Base-by-base conservation (phyloP, 306 rosid genomes). In the Quercus parvula region DNA sequence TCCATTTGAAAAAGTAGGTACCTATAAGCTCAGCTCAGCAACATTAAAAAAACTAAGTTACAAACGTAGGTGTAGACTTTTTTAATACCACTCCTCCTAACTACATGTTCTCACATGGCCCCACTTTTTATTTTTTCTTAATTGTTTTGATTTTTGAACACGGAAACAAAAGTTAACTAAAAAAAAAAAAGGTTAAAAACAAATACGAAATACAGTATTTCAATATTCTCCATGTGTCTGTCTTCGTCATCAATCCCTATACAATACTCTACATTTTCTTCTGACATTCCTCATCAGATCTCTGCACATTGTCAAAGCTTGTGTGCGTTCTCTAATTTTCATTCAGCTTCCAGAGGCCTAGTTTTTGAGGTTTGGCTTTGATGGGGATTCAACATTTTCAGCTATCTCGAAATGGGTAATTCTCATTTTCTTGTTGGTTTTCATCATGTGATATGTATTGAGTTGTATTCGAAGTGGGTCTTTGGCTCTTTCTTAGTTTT, bases 201-300 rank as follows among this genome's bases (percentile, higher is more conserved):
- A 82, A 88, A 74, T 81, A 76, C 75, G 71, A 54, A 10, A 71
- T 44, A 79, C 78, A 74, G 74, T 79, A 28, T 56, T 63, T 77
- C 33, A 57, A 22, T 61, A 66, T 85, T 83, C 70, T 56, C 80
- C 52, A 68, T 68, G 54, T 73, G 71, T 81, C 81, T 74, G 78
- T 24, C 77, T 56, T 73, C 77, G 75, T 30, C 77, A 49, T 78
- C 75, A 15, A 78, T 24, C 75, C 22, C 79, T 82, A 79, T 46
- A 75, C 54, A 12, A 49, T 38, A 38, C 46, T 7, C 10, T 7
- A 8, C 11, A 8, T 49, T 74, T 85, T 83, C 82, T 70, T 46
- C 87, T 77, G 91, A 86, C 89, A 83, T 84, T 85, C 87, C 68
- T 75, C 88, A 78, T 77, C 88, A 79, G 84, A 86, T 85, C 87